Percentiles rank a stretch among this genome's conserved stretches.
Conservation (phyloP, 177 flowering plant genomes). For the Vitis hybrid region DNA sequence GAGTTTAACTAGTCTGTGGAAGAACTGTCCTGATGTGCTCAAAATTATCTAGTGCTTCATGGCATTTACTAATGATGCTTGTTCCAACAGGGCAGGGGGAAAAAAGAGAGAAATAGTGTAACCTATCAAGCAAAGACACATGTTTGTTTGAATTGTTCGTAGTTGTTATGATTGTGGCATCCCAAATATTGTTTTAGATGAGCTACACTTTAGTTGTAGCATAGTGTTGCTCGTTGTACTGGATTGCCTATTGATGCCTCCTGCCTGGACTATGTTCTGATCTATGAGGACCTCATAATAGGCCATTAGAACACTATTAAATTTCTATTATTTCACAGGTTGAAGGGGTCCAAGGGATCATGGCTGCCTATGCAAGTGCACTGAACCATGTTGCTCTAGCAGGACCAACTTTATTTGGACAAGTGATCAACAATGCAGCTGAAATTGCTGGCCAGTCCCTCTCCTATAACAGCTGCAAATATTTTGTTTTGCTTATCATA, state of each 20-base stretch:
- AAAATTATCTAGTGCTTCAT: too few relatives aligned
- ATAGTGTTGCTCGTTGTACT: too few relatives aligned
- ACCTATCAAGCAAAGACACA: too few relatives aligned
- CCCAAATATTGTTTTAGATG: too few relatives aligned
- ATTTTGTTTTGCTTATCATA: constrained; percentile 75
- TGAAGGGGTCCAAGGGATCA: constrained; percentile 77
- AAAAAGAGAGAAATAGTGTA: too few relatives aligned
- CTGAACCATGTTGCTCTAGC: constrained; percentile 60
- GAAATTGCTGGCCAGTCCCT: constrained; percentile 63
- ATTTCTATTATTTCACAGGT: constrained; percentile 43
- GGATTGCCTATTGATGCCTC: too few relatives aligned
- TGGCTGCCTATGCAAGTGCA: constrained; percentile 75
- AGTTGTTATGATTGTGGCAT: not conserved
- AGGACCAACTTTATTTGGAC: constrained; percentile 91
- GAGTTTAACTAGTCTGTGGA: too few relatives aligned
- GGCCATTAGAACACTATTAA: not conserved
- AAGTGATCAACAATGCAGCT: constrained; percentile 73
- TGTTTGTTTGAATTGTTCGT: not conserved
- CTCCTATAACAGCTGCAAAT: constrained; percentile 44
- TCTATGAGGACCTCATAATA: too few relatives aligned
- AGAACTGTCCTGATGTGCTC: too few relatives aligned
- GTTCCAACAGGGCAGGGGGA: too few relatives aligned
- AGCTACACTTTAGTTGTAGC: too few relatives aligned
- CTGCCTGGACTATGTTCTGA: not conserved
- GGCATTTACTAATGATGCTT: too few relatives aligned